Percentiles rank a stretch among this genome's conserved stretches.
These are phyloP conservation scores for Sonneratia alba DNA, from an alignment of 345 rosid genomes.

Conservation along the genomic window DNA sequence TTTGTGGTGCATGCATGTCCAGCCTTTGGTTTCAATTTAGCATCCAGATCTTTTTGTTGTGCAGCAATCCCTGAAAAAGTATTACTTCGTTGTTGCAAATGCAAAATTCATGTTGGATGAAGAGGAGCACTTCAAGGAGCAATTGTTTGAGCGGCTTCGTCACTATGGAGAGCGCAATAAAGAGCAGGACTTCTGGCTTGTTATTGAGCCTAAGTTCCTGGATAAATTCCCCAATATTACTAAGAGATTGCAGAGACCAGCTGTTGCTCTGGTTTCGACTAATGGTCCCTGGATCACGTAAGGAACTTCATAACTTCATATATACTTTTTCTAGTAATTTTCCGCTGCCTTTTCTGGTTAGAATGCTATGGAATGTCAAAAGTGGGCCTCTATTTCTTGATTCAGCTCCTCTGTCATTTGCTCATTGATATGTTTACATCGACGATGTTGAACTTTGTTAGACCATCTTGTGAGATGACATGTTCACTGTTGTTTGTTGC, in stretches of 20 bases:
- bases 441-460: neutral
- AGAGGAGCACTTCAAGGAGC: slow-evolving; percentile 94
- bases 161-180: slow-evolving; percentile 52
- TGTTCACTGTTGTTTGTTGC: neutral
- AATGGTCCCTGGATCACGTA: slow-evolving; percentile 95
- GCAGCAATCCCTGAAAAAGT: slow-evolving; percentile 40
- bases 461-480: neutral
- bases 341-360: neutral
- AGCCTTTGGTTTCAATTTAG: neutral
- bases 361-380: neutral
- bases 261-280: slow-evolving; percentile 88
- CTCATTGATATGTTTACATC: neutral
- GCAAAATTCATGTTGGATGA: slow-evolving; percentile 97
- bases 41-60: neutral
- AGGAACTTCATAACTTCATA: slow-evolving; percentile 16
- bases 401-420: no score
- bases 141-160: slow-evolving; percentile 64
- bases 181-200: slow-evolving; percentile 87
- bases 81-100: slow-evolving; percentile 70
- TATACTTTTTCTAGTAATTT: neutral
- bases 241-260: slow-evolving; percentile 81
- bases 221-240: slow-evolving; percentile 71
- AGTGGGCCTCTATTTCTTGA: no score
- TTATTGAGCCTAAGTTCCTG: slow-evolving; percentile 85
- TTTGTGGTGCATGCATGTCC: neutral